phyloP scores from a whole-genome alignment of 164 flowering plant species.

The Annona cherimola region DNA sequence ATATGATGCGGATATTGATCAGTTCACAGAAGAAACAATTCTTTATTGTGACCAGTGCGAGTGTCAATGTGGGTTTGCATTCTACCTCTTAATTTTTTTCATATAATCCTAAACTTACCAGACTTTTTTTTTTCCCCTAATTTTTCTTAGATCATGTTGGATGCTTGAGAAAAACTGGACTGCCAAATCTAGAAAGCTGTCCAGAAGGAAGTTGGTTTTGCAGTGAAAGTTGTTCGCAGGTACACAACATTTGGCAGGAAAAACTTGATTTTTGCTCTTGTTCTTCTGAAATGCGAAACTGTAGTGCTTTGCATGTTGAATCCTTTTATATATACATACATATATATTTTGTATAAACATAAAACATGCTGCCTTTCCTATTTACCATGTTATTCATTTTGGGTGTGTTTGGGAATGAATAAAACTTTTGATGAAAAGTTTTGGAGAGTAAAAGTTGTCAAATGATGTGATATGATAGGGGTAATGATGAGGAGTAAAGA shows the following conservation, averaged over 20 bases:
- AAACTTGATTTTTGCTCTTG: neutral
- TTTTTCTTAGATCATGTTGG: conserved; percentile 57
- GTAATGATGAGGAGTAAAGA: too few species aligned
- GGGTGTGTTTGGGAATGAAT: too few species aligned
- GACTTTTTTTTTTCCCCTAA: neutral
- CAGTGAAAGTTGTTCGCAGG: conserved; percentile 60
- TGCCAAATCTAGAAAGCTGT: conserved; percentile 10
- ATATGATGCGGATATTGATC: conserved; percentile 16
- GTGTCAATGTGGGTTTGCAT: conserved; percentile 51
- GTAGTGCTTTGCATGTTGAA: neutral
- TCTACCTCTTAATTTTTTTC: neutral
- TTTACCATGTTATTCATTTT: too few species aligned
- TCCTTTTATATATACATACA: neutral
- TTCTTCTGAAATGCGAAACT: conserved; percentile 13
- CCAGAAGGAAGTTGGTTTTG: conserved; percentile 63
- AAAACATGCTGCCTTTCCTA: too few species aligned
- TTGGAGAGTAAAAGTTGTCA: too few species aligned
- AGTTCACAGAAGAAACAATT: conserved; percentile 20
- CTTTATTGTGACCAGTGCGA: conserved; percentile 65
- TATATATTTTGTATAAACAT: too few species aligned
- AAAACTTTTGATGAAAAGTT: too few species aligned
- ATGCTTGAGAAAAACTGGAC: conserved; percentile 40
- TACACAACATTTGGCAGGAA: conserved; percentile 25
- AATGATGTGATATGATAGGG: too few species aligned
- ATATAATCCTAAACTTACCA: neutral